Conservation (phyloP, 2,329 filamentous ascomycete species). For the Phaeophleospora eucalypticola region DNA sequence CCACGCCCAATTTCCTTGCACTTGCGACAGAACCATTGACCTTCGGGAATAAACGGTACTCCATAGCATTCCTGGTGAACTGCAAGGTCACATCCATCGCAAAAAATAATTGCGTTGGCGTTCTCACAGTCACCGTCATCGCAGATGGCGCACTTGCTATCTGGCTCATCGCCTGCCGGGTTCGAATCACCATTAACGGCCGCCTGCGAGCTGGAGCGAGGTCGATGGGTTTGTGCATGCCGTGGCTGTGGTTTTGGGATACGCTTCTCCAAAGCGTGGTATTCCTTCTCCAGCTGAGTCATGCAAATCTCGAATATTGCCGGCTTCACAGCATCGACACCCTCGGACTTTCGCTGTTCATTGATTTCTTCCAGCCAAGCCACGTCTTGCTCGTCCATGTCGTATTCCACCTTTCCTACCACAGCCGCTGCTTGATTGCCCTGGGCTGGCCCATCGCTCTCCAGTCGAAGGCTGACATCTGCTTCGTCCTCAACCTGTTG, state of each 20-base stretch:
- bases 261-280: constrained; percentile 90
- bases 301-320: constrained; percentile 97
- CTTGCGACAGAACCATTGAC: constrained; percentile 95
- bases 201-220: constrained; percentile 86
- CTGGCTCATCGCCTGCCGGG: constrained; percentile 79
- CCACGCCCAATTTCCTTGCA: constrained; percentile 93
- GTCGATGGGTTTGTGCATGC: constrained; percentile 88
- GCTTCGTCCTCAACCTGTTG: constrained; percentile 62
- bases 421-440: constrained; percentile 46
- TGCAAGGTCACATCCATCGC: constrained; percentile 93
- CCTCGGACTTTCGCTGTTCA: constrained; percentile 65
- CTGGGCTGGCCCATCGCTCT: constrained; percentile 55
- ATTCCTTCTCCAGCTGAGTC: constrained; percentile 98
- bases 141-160: constrained; percentile 95
- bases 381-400: constrained; percentile 99
- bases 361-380: constrained; percentile 91
- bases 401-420: constrained; percentile 87
- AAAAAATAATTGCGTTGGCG: constrained; percentile 98
- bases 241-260: constrained; percentile 98
- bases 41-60: constrained; percentile 96
- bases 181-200: constrained; percentile 91
- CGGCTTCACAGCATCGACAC: constrained; percentile 78
- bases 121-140: constrained; percentile 99
- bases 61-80: constrained; percentile 99
- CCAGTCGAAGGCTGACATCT: constrained; percentile 47